Base-by-base conservation (phyloP, 2,329 filamentous ascomycete species). In the Teratosphaeria pseudoeucalypti region DNA sequence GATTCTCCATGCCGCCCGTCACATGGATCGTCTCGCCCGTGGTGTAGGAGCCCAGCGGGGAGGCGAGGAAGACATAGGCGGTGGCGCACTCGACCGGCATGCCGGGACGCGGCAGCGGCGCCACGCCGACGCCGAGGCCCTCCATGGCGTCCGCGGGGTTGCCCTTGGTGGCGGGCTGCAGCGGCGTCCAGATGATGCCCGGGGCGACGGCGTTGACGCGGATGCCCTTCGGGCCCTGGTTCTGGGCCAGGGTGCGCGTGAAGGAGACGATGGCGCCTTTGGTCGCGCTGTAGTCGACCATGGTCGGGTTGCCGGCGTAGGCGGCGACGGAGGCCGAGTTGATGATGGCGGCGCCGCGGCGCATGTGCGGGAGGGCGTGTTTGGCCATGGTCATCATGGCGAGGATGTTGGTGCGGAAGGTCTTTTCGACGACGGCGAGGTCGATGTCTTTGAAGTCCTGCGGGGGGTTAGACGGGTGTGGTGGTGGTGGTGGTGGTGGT, bases 291-390 rank as follows among this genome's bases (percentile, higher is more conserved):
- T 92, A 92, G 73, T 94, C 89, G 54, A 94, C 82, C 2, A 92
- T 80, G 67, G 92, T 88, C 0, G 86, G 85, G 1, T 88, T 86
- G 47, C 89, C 89, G 60, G 91, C 82, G 34, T n/a, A 63, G 47
- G 85, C 88, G 71, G 92, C 92, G 70, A 94, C 86, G 34, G 87
- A 91, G 52, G 88, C 85, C 70, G 89, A 91, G 77, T 92, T 92
- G 79, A 94, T 90, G 71, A 94, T 90, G 32, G 83, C 85, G 57
- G 83, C 81, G 34, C 90, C 89, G n/a, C 74, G 72, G 69, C 83
- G 82, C 84, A 94, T 88, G 73, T 91, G 86, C 0, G 84, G 84
- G 7, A 94, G 78, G 10, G 81, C 75, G 68, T 91, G 90, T 73
- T 92, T 94, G 61, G 88, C 81, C 47, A 92, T 79, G 76, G 85